Evolutionary conservation across 2,329 filamentous ascomycete species (phyloP), one percentile per base, ranked within the genome.

Genomic region (Fusarium euwallaceae): DNA sequence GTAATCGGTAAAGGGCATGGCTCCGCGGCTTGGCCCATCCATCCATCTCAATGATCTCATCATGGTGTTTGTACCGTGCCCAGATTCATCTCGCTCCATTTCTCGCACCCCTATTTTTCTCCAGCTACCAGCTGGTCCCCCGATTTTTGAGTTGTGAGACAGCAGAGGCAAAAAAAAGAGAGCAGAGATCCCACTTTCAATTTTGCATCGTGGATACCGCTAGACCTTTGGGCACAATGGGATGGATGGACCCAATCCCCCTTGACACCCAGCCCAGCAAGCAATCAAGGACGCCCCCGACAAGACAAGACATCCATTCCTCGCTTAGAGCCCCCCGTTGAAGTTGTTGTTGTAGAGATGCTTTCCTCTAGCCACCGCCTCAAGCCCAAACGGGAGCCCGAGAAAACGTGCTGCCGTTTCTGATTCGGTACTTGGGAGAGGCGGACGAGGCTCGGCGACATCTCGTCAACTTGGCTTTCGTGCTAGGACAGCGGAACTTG

Each of bases 171-270:
- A 16, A 59, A 39, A 27, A 14, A 4, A 29, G 27, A 43, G 12
- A 37, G 36, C 36, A 17, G 14, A 59, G 39, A 64, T 64, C 56
- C 70, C 70, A 76, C 63, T 64, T 58, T 55, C 48, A 67, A 72
- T 61, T 69, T 70, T 69, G 55, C 59, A 64, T 72, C 73, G 68
- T 69, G 55, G 70, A 59, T 75, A 61, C 64, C 36, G n/a, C 69
- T 61, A 55, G 39, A 60, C 51, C 20, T 27, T 51, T 59, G 27
- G 53, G 48, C 55, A 61, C 66, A 59, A 51, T 27, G 27, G 34
- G 34, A 70, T 48, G 32, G 48, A 53, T 29, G 59, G 45, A 9
- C 27, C 61, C 36, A 29, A 53, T 24, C 7, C 29, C 22, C 43
- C 22, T 27, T 58, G 55, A 43, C 22, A 51, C 63, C 55, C 37